These are phyloP conservation scores for Lasiosphaeriaceae sp. DNA, from an alignment of 495 filamentous ascomycete species.

Conservation along the genomic window DNA sequence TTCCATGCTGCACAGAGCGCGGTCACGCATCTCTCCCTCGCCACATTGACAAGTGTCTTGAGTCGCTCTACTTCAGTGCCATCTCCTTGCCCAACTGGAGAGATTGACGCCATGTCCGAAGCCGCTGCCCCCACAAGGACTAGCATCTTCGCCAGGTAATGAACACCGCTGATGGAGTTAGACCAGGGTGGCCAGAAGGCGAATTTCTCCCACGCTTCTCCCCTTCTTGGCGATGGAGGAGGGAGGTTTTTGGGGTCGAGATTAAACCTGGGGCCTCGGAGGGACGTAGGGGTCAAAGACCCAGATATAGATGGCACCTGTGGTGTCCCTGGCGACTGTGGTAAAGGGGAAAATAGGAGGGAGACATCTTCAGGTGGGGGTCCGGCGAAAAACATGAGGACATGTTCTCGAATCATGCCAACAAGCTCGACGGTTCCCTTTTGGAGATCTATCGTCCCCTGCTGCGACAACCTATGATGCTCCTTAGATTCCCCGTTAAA, in stretches of 20 bases:
- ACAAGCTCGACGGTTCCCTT: constrained; percentile 76
- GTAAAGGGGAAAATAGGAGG: constrained; percentile 72
- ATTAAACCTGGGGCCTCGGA: constrained; percentile 67
- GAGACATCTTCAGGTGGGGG: constrained; percentile 88
- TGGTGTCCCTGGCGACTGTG: constrained; percentile 67
- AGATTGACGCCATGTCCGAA: constrained; percentile 75
- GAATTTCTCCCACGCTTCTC: constrained; percentile 87
- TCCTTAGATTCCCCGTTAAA: constrained; percentile 78
- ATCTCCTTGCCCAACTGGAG: constrained; percentile 57
- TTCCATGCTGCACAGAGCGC: constrained; percentile 84
- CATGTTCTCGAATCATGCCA: constrained; percentile 71
- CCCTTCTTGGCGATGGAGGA: constrained; percentile 68
- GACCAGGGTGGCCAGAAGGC: constrained; percentile 95
- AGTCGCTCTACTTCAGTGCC: constrained; percentile 59
- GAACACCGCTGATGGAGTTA: constrained; percentile 81
- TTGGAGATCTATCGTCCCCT: constrained; percentile 67
- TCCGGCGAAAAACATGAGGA: constrained; percentile 80
- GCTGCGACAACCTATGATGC: constrained; percentile 75
- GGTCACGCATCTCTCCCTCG: constrained; percentile 76
- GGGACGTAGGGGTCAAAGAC: constrained; percentile 41
- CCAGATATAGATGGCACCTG: constrained; percentile 39
- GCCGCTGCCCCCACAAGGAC: constrained; percentile 77
- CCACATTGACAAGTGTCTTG: constrained; percentile 64
- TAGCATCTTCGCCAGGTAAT: constrained; percentile 80
- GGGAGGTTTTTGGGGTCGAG: constrained; percentile 73